Conservation (phyloP, 2,329 filamentous ascomycete genomes). For the Pseudogymnoascus sp. region DNA sequence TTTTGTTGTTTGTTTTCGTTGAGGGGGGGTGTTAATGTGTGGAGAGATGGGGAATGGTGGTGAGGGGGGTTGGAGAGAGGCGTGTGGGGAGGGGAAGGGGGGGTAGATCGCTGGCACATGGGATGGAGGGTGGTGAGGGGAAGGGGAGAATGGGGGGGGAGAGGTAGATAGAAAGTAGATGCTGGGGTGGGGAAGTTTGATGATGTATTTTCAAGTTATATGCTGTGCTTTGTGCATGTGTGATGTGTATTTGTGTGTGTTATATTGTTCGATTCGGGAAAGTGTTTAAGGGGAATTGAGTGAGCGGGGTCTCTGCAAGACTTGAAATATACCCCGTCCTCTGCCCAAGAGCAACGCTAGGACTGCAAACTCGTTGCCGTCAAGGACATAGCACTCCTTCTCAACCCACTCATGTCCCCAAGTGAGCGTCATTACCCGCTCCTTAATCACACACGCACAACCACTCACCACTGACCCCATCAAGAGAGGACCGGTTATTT, state of each 20-base stretch:
- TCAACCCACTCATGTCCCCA: no score
- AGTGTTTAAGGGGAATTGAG: no score
- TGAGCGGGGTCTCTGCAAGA: background rate
- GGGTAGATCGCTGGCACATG: no score
- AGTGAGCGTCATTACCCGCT: no score
- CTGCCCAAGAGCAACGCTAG: background rate
- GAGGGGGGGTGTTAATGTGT: background rate
- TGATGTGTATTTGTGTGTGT: background rate
- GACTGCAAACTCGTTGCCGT: no score
- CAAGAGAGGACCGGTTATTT: no score
- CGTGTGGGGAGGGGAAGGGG: background rate
- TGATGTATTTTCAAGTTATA: background rate
- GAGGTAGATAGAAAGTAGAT: background rate
- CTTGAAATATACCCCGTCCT: background rate
- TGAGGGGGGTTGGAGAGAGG: background rate
- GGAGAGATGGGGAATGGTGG: background rate
- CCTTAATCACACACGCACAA: no score
- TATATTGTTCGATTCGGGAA: background rate
- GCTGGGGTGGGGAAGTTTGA: background rate
- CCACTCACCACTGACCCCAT: no score
- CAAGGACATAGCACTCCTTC: no score
- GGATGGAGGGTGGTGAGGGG: background rate
- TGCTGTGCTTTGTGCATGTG: background rate
- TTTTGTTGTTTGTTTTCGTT: background rate
- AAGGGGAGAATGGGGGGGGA: background rate